phyloP scores from a whole-genome alignment of 176 grass and related monocot genomes.

The Thalia dealbata region DNA sequence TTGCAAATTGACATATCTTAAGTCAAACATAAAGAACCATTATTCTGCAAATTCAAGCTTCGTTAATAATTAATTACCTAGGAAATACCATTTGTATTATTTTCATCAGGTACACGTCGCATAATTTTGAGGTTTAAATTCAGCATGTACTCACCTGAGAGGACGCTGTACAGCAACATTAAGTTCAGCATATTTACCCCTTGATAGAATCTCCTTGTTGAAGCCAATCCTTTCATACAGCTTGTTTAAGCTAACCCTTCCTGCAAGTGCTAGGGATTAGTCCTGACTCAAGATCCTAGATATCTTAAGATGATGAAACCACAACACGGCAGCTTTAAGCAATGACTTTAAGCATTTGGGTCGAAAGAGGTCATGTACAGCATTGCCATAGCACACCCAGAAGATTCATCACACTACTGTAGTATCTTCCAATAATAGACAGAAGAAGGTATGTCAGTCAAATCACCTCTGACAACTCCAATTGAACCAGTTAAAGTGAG shows the following conservation, averaged over 20 bases:
- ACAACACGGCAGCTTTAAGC: not conserved
- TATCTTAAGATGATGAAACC: not conserved
- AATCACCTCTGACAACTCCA: constrained; percentile 83
- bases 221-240: constrained; percentile 75
- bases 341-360: not conserved
- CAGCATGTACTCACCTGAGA: constrained; percentile 39
- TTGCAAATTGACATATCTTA: too few relatives aligned
- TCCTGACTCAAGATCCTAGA: not conserved
- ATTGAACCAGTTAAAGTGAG: constrained; percentile 94
- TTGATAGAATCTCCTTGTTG: constrained; percentile 90
- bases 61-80: too few relatives aligned
- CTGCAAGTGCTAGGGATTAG: constrained; percentile 35
- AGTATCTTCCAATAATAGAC: constrained; percentile 9
- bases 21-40: too few relatives aligned
- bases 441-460: constrained; percentile 14
- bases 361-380: not conserved
- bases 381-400: not conserved
- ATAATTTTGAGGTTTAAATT: not conserved
- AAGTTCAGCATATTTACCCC: constrained; percentile 77
- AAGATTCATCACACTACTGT: not conserved
- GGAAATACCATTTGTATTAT: too few relatives aligned
- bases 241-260: constrained; percentile 80
- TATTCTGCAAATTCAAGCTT: too few relatives aligned
- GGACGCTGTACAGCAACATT: constrained; percentile 66
- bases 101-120: too few relatives aligned